Evolutionary conservation across 164 flowering plant genomes (phyloP), one percentile per base, ranked within the genome.

Genomic region (Annona cherimola): DNA sequence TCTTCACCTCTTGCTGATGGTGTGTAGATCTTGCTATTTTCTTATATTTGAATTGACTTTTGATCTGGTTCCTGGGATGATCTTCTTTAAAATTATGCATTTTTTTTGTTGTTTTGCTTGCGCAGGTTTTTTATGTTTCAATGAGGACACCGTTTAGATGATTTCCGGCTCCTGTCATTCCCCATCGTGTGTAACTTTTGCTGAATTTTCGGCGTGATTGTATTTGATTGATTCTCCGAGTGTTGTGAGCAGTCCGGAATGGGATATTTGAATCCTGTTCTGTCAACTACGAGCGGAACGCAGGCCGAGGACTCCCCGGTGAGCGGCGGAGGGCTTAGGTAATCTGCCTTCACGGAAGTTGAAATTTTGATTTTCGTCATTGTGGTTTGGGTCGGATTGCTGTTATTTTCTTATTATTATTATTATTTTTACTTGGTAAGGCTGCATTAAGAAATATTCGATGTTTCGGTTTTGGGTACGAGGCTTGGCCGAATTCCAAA

Each of bases 321-420:
- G 8, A 87, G 84, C 76, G 98, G 98, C 18, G 96, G 98, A 0
- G 98, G 98, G 45, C 91, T 90, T 75, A 94, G 98, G 98, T 94
- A 44, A 62, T n/a, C 61, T 19, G 42, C 18, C 59, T 50, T 26
- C n/a, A 65, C 43, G 6, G 2, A 12, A 5, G 2, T 40, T 63
- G 9, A 0, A 26, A 26, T 26, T 40, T 40, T 63, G 16, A 40
- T 4, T 39, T 11, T n/a, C 3, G 2, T 39, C 8, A 12, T 40
- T 70, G 11, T 73, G 18, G 62, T 26, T 57, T 61, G 4, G 12
- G 8, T 19, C 16, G 4, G 70, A 26, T 61, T 66, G 9, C 11
- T n/a, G 2, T 42, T n/a, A 35, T 26, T 26, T 26, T 54, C 14
- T 6, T 6, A 0, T 5, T 5, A 0, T 69, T 35, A 19, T 19